Percentiles rank a stretch among this genome's conserved stretches.
Conservation (phyloP, 1,139 yeast species). For the Hyphopichia buzzinii region DNA sequence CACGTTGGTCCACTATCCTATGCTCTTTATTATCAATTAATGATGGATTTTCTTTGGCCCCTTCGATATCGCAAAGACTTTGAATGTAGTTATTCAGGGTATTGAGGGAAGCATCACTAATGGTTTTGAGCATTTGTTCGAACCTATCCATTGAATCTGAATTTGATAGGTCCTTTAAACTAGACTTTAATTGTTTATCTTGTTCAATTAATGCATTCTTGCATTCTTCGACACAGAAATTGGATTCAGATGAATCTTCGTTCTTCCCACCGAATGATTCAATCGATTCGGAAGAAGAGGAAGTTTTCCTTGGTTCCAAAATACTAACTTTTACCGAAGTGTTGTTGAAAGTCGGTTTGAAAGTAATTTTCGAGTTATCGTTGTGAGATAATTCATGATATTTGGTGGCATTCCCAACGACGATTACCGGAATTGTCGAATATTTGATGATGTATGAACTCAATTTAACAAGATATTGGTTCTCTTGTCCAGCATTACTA, state of each 20-base stretch:
- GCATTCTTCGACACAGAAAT: neutral
- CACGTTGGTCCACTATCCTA: neutral
- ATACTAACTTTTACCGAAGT: constrained; percentile 1
- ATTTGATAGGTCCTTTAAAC: neutral
- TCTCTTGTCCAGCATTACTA: constrained; percentile 6
- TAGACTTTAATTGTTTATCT: neutral
- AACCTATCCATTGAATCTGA: constrained; percentile 13
- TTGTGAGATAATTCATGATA: constrained; percentile 2
- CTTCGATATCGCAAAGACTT: constrained; percentile 8
- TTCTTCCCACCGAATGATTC: constrained; percentile 10
- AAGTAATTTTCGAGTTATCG: neutral
- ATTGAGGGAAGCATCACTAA: constrained; percentile 30
- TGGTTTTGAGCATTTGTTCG: constrained; percentile 19
- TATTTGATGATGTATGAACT: constrained; percentile 42
- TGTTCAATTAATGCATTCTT: neutral
- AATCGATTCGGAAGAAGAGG: constrained; percentile 12
- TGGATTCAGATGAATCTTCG: constrained; percentile 1
- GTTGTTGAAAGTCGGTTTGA: constrained; percentile 1
- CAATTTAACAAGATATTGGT: constrained; percentile 32
- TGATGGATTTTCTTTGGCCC: neutral
- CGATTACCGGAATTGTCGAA: constrained; percentile 39
- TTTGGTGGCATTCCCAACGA: constrained; percentile 31
- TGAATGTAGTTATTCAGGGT: constrained; percentile 26
- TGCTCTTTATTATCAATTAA: neutral
- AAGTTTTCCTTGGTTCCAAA: constrained; percentile 1